Percentiles rank a stretch among this genome's conserved stretches.
Evolutionary conservation across 2,329 filamentous ascomycete genomes (phyloP).

Genomic region (Cercospora sp.): DNA sequence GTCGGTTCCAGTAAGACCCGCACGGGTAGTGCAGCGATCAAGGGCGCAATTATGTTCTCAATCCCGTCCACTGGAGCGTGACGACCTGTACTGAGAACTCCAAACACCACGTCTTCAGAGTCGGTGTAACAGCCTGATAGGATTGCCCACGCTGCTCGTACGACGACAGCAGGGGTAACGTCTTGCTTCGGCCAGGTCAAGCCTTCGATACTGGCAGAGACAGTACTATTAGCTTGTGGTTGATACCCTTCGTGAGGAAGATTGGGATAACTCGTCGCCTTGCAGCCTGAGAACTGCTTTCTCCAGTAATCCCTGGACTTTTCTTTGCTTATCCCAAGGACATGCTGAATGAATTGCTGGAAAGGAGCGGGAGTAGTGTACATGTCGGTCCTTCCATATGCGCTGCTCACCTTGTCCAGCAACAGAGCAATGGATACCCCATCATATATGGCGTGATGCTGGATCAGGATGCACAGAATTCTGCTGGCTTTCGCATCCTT

Average conservation of each 20-base stretch:
- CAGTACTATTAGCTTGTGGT: conserved; percentile 30
- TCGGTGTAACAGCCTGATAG: conserved; percentile 10
- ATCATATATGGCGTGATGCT: conserved; percentile 46
- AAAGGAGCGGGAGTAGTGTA: neutral
- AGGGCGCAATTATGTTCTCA: conserved; percentile 20
- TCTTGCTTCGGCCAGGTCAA: conserved; percentile 20
- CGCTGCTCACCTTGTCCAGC: conserved; percentile 31
- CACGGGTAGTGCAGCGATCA: conserved; percentile 19
- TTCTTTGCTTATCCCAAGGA: neutral
- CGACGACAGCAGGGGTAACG: conserved; percentile 9
- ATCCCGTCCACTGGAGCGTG: conserved; percentile 29
- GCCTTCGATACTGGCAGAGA: conserved; percentile 27
- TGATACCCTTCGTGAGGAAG: conserved; percentile 30
- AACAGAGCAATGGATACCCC: conserved; percentile 43
- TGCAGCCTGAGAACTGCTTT: conserved; percentile 31
- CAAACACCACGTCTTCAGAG: conserved; percentile 20
- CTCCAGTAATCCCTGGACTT: conserved; percentile 33
- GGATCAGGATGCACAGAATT: conserved; percentile 13
- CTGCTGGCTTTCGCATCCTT: neutral
- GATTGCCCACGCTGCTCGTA: conserved; percentile 20
- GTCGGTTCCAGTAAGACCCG: neutral
- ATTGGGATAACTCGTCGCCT: conserved; percentile 40
- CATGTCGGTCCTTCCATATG: neutral
- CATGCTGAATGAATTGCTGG: conserved; percentile 6
- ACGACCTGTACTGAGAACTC: conserved; percentile 16